Evolutionary conservation across 2,329 filamentous ascomycete species (phyloP).

Genomic region (Ceratocystiopsis brevicomis): DNA sequence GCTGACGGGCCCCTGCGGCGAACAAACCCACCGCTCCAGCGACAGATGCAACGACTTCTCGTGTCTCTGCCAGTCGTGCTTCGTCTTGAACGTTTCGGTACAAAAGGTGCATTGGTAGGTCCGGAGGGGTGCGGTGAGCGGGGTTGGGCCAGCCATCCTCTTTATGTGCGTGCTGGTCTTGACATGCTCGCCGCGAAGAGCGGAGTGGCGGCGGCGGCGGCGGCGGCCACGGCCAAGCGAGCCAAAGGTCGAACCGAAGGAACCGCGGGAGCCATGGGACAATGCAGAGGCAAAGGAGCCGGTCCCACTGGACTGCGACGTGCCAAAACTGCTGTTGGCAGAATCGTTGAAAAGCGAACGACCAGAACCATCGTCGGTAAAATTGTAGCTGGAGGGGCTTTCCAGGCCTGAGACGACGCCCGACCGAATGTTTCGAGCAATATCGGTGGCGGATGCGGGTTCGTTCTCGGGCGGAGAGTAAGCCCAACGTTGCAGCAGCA

Average conservation of each 20-base stretch:
- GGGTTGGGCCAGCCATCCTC: conserved; percentile 4
- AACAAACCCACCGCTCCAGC: conserved; percentile 46
- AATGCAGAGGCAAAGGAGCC: conserved; percentile 39
- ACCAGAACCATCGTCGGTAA: conserved; percentile 41
- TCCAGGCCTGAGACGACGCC: conserved; percentile 37
- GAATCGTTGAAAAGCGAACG: conserved; percentile 39
- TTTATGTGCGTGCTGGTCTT: background rate
- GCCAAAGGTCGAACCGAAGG: conserved; percentile 32
- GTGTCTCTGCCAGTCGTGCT: conserved; percentile 52
- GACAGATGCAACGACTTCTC: conserved; percentile 49
- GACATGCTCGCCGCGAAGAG: conserved; percentile 9
- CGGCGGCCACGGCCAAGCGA: conserved; percentile 27
- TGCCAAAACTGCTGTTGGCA: conserved; percentile 40
- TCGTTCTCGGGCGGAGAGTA: conserved; percentile 41
- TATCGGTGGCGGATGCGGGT: conserved; percentile 38
- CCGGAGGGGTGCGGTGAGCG: conserved; percentile 26
- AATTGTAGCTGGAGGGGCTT: conserved; percentile 37
- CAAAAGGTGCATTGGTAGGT: conserved; percentile 51
- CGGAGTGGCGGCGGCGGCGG: conserved; percentile 29
- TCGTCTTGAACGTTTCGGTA: conserved; percentile 47
- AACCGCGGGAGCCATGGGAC: conserved; percentile 38
- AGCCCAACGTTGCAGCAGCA: conserved; percentile 39
- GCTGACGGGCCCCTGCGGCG: conserved; percentile 34
- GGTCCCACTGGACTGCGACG: conserved; percentile 36
- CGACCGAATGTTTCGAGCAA: conserved; percentile 30